phyloP scores from a whole-genome alignment of 805 yeast genomes.

The Zygotorulaspora sp. region DNA sequence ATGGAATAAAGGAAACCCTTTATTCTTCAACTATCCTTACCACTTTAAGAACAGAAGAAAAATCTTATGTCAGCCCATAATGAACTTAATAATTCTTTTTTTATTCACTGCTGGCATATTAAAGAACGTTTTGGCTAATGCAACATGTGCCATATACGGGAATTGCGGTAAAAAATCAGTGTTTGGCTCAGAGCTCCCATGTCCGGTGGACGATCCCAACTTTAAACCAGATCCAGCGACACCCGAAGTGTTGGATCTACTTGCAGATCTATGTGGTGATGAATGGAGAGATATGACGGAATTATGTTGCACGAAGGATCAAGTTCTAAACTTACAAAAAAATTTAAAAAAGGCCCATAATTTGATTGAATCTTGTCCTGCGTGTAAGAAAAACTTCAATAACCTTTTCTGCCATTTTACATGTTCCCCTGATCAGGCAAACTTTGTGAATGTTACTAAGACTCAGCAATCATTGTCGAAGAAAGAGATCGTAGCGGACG shows the following conservation, averaged over 20 bases:
- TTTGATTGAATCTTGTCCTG: conserved; percentile 86
- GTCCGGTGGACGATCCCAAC: conserved; percentile 56
- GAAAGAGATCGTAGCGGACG: conserved; percentile 66
- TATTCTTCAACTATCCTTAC: not conserved
- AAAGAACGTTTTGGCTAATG: conserved; percentile 9
- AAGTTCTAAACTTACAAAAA: conserved; percentile 49
- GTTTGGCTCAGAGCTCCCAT: conserved; percentile 78
- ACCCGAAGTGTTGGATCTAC: conserved; percentile 40
- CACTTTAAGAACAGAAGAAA: not conserved
- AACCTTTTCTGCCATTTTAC: conserved; percentile 84
- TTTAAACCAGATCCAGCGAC: conserved; percentile 38
- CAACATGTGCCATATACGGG: conserved; percentile 37
- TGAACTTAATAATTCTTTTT: conserved; percentile 5
- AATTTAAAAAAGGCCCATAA: conserved; percentile 73
- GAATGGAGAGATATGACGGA: conserved; percentile 48
- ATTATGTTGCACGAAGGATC: conserved; percentile 70
- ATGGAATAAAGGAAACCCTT: not conserved
- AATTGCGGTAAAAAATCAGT: conserved; percentile 73
- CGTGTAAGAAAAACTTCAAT: conserved; percentile 80
- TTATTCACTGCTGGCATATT: conserved; percentile 11
- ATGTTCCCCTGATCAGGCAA: conserved; percentile 79
- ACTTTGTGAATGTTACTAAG: conserved; percentile 62
- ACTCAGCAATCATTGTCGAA: conserved; percentile 36
- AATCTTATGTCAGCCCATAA: conserved; percentile 2
- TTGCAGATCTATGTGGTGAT: conserved; percentile 67